These are phyloP conservation scores for Auricularia auricula-judae DNA, from an alignment of 768 basidiomycete genomes.

Conservation along the genomic window DNA sequence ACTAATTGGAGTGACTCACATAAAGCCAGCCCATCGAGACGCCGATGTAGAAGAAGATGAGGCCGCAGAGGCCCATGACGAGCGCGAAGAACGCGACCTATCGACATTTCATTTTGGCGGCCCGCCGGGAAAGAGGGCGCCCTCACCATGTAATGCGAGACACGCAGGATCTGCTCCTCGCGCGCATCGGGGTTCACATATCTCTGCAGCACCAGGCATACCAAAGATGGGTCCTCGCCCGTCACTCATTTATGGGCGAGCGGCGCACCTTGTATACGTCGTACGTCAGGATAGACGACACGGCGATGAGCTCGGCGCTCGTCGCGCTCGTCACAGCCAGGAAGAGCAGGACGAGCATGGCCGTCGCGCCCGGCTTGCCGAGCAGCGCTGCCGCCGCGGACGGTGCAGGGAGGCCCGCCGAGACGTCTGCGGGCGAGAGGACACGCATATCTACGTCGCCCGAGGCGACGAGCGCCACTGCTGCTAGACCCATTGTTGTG, in stretches of 20 bases:
- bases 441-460: conserved; percentile 28
- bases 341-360: conserved; percentile 73
- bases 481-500: conserved; percentile 78
- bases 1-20: conserved; percentile 29
- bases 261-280: conserved; percentile 64
- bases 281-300: conserved; percentile 73
- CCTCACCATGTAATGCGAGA: conserved; percentile 58
- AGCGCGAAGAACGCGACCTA: conserved; percentile 62
- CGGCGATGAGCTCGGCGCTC: conserved; percentile 85
- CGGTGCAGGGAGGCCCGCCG: conserved; percentile 79
- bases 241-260: no score
- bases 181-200: conserved; percentile 79
- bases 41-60: conserved; percentile 84
- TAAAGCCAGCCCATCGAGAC: conserved; percentile 93
- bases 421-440: conserved; percentile 53
- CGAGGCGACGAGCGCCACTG: conserved; percentile 58
- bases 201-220: conserved; percentile 22
- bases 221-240: not conserved
- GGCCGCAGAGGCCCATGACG: conserved; percentile 71
- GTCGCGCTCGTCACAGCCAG: conserved; percentile 79
- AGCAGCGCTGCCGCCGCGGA: conserved; percentile 76
- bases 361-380: conserved; percentile 68
- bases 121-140: not conserved
- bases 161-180: conserved; percentile 55
- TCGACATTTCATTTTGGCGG: not conserved